A percentile compares a stretch with the other conserved stretches of the same genome.
Evolutionary conservation across 176 grass and related monocot genomes (phyloP).

Genomic region (Avena eriantha): DNA sequence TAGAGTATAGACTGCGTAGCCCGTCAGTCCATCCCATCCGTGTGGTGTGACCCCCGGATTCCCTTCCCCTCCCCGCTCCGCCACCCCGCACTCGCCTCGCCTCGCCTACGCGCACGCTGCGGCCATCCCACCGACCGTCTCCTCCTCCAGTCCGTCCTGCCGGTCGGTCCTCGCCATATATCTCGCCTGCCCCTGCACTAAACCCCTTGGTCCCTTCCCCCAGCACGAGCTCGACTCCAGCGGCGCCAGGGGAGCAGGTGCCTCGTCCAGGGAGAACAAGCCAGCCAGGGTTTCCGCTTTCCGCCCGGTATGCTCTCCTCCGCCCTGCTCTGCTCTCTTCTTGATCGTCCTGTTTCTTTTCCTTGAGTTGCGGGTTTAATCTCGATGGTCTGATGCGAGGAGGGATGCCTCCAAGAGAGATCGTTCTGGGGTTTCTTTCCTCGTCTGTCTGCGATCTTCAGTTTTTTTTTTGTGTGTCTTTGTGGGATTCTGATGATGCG

Average conservation of each 20-base stretch:
- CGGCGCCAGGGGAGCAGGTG: neutral
- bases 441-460: neutral
- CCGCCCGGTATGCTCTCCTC: neutral
- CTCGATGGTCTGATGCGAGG: neutral
- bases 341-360: neutral
- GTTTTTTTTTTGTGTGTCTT: neutral
- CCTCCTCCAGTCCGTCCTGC: neutral
- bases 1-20: neutral
- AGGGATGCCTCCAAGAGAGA: neutral
- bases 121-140: neutral
- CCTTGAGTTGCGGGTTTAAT: neutral
- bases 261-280: neutral
- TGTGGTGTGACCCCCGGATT: slow-evolving; percentile 6
- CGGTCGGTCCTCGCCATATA: neutral
- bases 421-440: neutral
- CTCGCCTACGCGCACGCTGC: neutral
- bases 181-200: neutral
- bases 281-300: neutral
- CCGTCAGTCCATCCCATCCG: neutral
- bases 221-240: neutral
- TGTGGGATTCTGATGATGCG: slow-evolving; percentile 35
- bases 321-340: neutral
- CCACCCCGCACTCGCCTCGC: neutral
- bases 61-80: slow-evolving; percentile 6
- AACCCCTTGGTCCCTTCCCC: neutral